Conservation (phyloP, 768 basidiomycete species). For the Inosperma sp. region DNA sequence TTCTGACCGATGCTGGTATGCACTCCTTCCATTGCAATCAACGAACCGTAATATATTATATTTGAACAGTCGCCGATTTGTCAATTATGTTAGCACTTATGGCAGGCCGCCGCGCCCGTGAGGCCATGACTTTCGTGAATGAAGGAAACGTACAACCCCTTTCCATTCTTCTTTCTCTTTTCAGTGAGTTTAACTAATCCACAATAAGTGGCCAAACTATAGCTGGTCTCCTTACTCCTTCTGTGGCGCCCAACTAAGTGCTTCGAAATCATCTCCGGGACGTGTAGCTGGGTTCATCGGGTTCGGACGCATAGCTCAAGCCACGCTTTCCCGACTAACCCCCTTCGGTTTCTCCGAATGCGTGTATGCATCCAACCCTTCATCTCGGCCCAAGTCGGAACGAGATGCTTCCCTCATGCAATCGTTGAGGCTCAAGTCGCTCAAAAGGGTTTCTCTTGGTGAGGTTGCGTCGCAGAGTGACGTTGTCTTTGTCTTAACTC, state of each 20-base stretch:
- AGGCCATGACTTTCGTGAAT: constrained; percentile 60
- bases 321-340: constrained; percentile 70
- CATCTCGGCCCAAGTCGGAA: constrained; percentile 43
- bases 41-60: background rate
- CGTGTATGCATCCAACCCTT: constrained; percentile 61
- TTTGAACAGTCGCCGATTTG: constrained; percentile 73
- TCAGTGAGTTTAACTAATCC: background rate
- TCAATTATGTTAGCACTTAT: constrained; percentile 89
- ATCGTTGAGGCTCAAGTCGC: constrained; percentile 13
- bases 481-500: constrained; percentile 78
- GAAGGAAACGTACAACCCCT: constrained; percentile 52
- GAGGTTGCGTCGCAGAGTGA: constrained; percentile 77
- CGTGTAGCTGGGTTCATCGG: constrained; percentile 88
- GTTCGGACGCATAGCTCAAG: constrained; percentile 91
- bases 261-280: constrained; percentile 41
- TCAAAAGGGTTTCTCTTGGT: constrained; percentile 37
- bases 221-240: constrained; percentile 81
- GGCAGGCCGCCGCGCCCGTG: constrained; percentile 79
- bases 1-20: constrained; percentile 85
- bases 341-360: constrained; percentile 78
- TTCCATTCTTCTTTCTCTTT: background rate
- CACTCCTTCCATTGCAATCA: background rate
- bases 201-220: constrained; percentile 66
- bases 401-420: constrained; percentile 34
- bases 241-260: constrained; percentile 78